These are phyloP conservation scores for Pseudocercospora musae DNA, from an alignment of 2,329 filamentous ascomycete genomes.

Conservation along the genomic window DNA sequence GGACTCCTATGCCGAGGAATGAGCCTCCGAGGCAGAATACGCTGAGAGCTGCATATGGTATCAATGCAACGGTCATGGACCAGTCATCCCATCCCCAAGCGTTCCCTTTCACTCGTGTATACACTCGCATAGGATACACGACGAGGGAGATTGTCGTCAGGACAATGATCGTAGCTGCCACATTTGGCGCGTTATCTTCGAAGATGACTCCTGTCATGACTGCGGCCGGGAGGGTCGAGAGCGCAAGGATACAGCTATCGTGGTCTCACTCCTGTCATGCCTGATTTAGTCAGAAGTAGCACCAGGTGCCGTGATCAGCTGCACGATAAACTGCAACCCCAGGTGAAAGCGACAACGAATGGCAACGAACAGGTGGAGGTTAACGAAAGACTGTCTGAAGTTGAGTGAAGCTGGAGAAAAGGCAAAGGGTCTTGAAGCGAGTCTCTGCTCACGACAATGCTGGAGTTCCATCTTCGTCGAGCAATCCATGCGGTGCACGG, in stretches of 20 bases:
- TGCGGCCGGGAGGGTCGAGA: neutral
- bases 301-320: neutral
- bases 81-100: slow-evolving; percentile 35
- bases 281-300: neutral
- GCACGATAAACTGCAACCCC: neutral
- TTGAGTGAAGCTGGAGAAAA: neutral
- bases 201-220: slow-evolving; percentile 17
- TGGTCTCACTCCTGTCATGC: neutral
- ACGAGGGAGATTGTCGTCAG: slow-evolving; percentile 15
- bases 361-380: neutral
- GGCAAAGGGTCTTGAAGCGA: neutral
- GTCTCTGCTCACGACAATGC: neutral
- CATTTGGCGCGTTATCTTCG: slow-evolving; percentile 22
- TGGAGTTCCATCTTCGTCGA: neutral
- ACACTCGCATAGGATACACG: slow-evolving; percentile 23
- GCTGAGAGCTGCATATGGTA: slow-evolving; percentile 29
- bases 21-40: slow-evolving; percentile 31
- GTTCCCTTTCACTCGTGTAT: slow-evolving; percentile 21
- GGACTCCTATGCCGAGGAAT: slow-evolving; percentile 35
- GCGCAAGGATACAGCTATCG: neutral
- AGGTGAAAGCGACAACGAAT: neutral
- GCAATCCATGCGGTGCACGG: neutral
- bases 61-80: slow-evolving; percentile 27
- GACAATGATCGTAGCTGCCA: slow-evolving; percentile 23
- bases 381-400: neutral